Percentiles rank a stretch among this genome's conserved stretches.
These are phyloP conservation scores for Claviceps sp. DNA, from an alignment of 2,329 filamentous ascomycete genomes.

Conservation along the genomic window DNA sequence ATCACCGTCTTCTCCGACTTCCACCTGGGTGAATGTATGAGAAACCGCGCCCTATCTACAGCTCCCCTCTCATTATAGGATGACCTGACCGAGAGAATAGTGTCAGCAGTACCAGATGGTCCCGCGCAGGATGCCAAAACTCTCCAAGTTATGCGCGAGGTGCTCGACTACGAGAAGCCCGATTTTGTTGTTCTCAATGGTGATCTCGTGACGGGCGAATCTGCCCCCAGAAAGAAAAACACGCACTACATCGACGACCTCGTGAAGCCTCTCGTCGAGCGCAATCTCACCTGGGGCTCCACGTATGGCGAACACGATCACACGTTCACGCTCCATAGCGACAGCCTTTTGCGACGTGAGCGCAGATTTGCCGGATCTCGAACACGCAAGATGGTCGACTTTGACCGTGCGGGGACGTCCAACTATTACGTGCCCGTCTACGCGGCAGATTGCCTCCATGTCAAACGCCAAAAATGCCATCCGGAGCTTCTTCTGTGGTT, in stretches of 20 bases:
- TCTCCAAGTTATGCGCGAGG: conserved; percentile 38
- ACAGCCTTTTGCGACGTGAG: conserved; percentile 26
- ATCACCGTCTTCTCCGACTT: conserved; percentile 4
- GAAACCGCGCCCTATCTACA: no score
- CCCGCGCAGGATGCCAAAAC: conserved; percentile 43
- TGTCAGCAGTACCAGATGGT: conserved; percentile 6
- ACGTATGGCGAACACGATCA: conserved; percentile 62
- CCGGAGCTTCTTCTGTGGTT: conserved; percentile 51
- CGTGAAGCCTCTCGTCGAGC: conserved; percentile 41
- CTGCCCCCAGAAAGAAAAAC: conserved; percentile 36
- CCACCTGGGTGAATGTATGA: conserved; percentile 2
- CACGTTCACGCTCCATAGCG: conserved; percentile 40
- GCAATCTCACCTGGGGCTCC: conserved; percentile 46
- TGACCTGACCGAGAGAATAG: neutral
- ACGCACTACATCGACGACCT: conserved; percentile 45
- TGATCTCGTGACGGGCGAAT: conserved; percentile 57
- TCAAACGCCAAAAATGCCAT: neutral
- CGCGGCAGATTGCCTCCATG: conserved; percentile 18
- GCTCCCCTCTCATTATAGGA: neutral
- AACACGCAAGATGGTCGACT: conserved; percentile 26
- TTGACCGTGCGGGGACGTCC: conserved; percentile 23
- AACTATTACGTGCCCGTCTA: conserved; percentile 37
- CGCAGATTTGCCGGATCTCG: conserved; percentile 22
- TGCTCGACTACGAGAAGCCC: conserved; percentile 43
- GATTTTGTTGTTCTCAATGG: conserved; percentile 57